Percentiles rank a stretch among this genome's conserved stretches.
Evolutionary conservation across 306 rosid species (phyloP).

Genomic region (Cucumis sativus): Cucumber_9930_V3 NC_026656.2:12622001-12622500

Average conservation of each 20-base stretch:
- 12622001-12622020: slow-evolving; percentile 62
- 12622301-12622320: slow-evolving; percentile 72
- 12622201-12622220: slow-evolving; percentile 96
- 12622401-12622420: slow-evolving; percentile 63
- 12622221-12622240: slow-evolving; percentile 80
- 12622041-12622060: slow-evolving; percentile 81
- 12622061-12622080: slow-evolving; percentile 67
- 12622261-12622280: slow-evolving; percentile 78
- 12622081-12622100: slow-evolving; percentile 78
- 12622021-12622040: slow-evolving; percentile 84
- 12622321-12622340: slow-evolving; percentile 91
- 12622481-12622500: slow-evolving; percentile 73
- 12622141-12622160: slow-evolving; percentile 62
- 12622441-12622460: slow-evolving; percentile 77
- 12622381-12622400: slow-evolving; percentile 52
- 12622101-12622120: slow-evolving; percentile 70
- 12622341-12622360: slow-evolving; percentile 69
- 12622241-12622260: slow-evolving; percentile 61
- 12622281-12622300: slow-evolving; percentile 72
- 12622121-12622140: slow-evolving; percentile 81
- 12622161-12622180: slow-evolving; percentile 72
- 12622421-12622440: slow-evolving; percentile 81
- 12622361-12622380: slow-evolving; percentile 75
- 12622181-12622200: slow-evolving; percentile 87
- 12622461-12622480: slow-evolving; percentile 52